phyloP scores from a whole-genome alignment of 805 yeast genomes.

The Schwanniomyces pseudopolymorphus region DNA sequence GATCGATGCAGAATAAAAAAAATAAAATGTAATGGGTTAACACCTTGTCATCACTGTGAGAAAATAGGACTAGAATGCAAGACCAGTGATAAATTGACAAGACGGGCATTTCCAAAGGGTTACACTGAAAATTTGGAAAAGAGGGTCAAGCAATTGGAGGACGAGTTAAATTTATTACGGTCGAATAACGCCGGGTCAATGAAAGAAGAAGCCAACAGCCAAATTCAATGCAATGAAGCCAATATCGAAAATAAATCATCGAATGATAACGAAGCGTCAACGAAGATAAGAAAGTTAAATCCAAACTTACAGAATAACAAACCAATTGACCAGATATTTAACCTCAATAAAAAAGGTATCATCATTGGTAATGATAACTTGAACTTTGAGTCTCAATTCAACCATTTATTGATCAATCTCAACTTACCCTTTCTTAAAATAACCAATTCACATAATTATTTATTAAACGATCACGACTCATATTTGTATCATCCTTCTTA shows the following conservation, averaged over 20 bases:
- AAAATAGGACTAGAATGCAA: slow-evolving; percentile 67
- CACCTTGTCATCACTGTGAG: slow-evolving; percentile 69
- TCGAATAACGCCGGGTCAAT: neutral
- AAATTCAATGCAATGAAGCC: neutral
- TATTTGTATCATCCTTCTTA: slow-evolving; percentile 42
- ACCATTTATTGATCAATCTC: slow-evolving; percentile 42
- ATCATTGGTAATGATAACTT: slow-evolving; percentile 46
- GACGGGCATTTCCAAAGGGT: slow-evolving; percentile 80
- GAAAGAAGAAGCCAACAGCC: neutral
- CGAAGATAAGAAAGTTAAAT: neutral
- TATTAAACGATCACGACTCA: slow-evolving; percentile 42
- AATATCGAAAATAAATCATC: slow-evolving; percentile 13
- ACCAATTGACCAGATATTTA: slow-evolving; percentile 47
- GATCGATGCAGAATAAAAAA: slow-evolving; percentile 78
- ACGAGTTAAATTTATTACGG: slow-evolving; percentile 39
- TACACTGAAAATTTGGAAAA: slow-evolving; percentile 74
- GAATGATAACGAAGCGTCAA: slow-evolving; percentile 4
- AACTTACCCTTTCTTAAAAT: slow-evolving; percentile 44
- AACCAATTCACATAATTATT: slow-evolving; percentile 42
- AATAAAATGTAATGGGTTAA: slow-evolving; percentile 71
- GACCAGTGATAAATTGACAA: slow-evolving; percentile 68
- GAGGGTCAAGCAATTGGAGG: slow-evolving; percentile 59
- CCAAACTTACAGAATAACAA: slow-evolving; percentile 32
- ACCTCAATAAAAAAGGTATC: slow-evolving; percentile 41
- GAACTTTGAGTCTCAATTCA: slow-evolving; percentile 46